phyloP scores from a whole-genome alignment of 2,329 filamentous ascomycete species.

The Hortaea sp. region DNA sequence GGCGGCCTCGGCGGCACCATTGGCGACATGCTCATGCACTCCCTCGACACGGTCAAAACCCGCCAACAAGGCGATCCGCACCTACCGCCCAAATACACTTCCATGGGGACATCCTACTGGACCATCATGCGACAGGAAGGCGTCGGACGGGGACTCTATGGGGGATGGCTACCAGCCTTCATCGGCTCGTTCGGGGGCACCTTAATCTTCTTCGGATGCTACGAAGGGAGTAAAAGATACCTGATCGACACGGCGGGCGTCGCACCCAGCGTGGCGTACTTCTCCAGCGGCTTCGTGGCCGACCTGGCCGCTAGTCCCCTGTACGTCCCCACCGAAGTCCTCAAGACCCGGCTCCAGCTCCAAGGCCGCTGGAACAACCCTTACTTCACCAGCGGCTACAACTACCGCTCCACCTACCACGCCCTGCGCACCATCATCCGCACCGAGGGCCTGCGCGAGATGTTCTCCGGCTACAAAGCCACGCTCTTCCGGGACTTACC shows the following conservation, averaged over 20 bases:
- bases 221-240: constrained; percentile 86
- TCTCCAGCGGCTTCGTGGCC: constrained; percentile 80
- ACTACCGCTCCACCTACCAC: constrained; percentile 78
- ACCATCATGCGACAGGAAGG: constrained; percentile 93
- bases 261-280: constrained; percentile 73
- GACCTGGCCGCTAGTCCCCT: constrained; percentile 85
- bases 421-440: constrained; percentile 77
- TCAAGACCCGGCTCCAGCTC: constrained; percentile 93
- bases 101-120: constrained; percentile 79
- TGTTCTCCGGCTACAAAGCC: constrained; percentile 96
- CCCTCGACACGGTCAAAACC: constrained; percentile 95
- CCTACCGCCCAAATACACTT: constrained; percentile 84
- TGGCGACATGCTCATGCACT: constrained; percentile 98
- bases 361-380: constrained; percentile 95
- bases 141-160: constrained; percentile 73
- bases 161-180: constrained; percentile 85
- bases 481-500: constrained; percentile 90
- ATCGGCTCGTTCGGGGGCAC: constrained; percentile 90
- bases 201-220: constrained; percentile 88
- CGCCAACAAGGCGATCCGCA: constrained; percentile 93
- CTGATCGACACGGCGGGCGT: constrained; percentile 71
- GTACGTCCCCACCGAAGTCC: constrained; percentile 93
- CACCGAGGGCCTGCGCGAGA: constrained; percentile 69
- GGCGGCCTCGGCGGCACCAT: constrained; percentile 86
- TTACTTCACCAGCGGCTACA: constrained; percentile 87